Base-by-base conservation (phyloP, 257 asterid species). In the Plectranthus barbatus region DNA sequence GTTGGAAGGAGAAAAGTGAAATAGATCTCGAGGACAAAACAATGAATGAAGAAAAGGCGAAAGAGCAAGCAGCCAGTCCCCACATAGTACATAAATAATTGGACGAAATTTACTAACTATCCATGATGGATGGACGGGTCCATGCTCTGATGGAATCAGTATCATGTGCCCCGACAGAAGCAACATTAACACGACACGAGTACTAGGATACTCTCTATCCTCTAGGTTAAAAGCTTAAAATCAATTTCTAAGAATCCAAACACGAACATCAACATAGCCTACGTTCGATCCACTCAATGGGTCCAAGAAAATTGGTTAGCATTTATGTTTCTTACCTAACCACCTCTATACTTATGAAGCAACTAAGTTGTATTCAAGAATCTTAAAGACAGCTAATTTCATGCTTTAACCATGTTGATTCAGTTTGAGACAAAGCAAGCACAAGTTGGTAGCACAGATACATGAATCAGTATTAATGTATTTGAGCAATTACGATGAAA, bases 131-230 rank as follows among this genome's bases (percentile, higher is more conserved):
- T 55, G 60, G 64, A 72, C 40, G 64, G 53, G 10, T 19, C 71
- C 74, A 56, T 19, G 55, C 54, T 45, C 36, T 31, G 57, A 66
- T 68, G 64, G 7, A 1, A 31, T 31, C 36, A 31, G 57, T 36
- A 60, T 15, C 67, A 58, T 47, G 68, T 56, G 56, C n/a, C n/a
- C 69, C 68, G 71, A 68, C 72, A 67, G 24, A 68, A 64, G 64
- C 72, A 63, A 58, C 9, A 46, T n/a, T n/a, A n/a, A n/a, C n/a
- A n/a, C n/a, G n/a, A 72, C 66, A n/a, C 24, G 13, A 62, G 72
- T 68, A 62, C 74, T 74, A 68, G 74, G 79, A 68, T 74, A 55
- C 79, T 51, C 74, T 68, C 56, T 52, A 31, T 14, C 56, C 42
- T 50, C 24, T 67, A 68, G 68, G 56, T 44, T n/a, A 20, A 53